phyloP scores from a whole-genome alignment of 306 rosid species.

The Ammopiptanthus mongolicus region DNA sequence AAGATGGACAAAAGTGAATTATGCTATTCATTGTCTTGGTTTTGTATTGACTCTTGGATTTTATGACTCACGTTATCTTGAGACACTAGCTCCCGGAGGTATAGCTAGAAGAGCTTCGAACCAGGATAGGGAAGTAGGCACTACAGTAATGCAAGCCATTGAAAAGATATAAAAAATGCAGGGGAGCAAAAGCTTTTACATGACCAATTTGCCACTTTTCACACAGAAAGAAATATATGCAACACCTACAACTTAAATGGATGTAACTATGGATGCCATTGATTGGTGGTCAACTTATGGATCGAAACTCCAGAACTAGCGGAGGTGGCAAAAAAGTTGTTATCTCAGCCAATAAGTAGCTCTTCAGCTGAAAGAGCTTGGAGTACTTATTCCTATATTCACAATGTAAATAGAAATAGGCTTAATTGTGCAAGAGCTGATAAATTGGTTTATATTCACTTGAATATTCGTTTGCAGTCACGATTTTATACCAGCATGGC shows the following conservation, averaged over 20 bases:
- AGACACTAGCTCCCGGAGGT: too few species aligned
- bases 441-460: not conserved
- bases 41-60: not conserved
- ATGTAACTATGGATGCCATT: not conserved
- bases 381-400: constrained; percentile 9
- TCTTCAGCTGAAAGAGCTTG: not conserved
- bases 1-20: too few species aligned
- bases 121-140: too few species aligned
- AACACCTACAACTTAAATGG: not conserved
- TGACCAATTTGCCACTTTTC: not conserved
- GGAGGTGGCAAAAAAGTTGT: not conserved
- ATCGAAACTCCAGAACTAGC: not conserved
- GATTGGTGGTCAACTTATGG: constrained; percentile 7
- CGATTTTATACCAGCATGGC: too few species aligned
- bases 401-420: not conserved
- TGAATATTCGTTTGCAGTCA: not conserved
- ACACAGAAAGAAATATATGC: not conserved
- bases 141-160: not conserved
- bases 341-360: not conserved
- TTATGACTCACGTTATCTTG: not conserved
- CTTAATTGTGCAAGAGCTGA: not conserved
- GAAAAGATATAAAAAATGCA: not conserved
- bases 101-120: too few species aligned
- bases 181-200: not conserved
- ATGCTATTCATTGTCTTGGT: not conserved